These are phyloP conservation scores for Globisporangium echinulatum DNA, from an alignment of 352 stramenopile genomes.

Conservation along the genomic window DNA sequence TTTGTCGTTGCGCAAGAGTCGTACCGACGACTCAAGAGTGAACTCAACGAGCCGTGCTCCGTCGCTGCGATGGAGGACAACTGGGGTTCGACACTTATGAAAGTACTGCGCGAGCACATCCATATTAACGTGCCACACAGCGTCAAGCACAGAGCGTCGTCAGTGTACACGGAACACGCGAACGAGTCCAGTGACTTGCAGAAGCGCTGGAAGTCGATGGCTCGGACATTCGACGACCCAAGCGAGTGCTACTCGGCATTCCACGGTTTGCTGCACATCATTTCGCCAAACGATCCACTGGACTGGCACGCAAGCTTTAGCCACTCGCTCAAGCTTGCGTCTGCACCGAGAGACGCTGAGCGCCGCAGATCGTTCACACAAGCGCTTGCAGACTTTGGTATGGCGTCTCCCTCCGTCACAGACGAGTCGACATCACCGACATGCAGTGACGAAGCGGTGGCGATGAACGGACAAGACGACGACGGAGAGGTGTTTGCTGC, in stretches of 20 bases:
- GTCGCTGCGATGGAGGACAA: slow-evolving; percentile 1
- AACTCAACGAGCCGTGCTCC: not conserved
- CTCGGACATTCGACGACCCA: not conserved
- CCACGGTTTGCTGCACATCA: slow-evolving; percentile 8
- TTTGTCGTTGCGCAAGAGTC: slow-evolving; percentile 4
- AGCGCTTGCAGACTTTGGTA: not conserved
- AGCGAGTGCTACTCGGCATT: slow-evolving; percentile 9
- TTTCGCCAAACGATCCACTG: slow-evolving; percentile 8
- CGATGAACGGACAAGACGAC: no score
- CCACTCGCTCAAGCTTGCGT: not conserved
- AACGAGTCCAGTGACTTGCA: not conserved
- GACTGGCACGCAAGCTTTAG: slow-evolving; percentile 11
- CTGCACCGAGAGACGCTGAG: not conserved
- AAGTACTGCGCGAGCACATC: not conserved
- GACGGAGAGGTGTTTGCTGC: no score
- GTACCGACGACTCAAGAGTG: slow-evolving; percentile 3
- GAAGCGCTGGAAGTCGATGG: not conserved
- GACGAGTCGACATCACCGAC: not conserved
- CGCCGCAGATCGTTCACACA: not conserved
- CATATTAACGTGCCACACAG: no score
- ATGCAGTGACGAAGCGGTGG: not conserved
- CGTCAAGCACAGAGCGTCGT: not conserved
- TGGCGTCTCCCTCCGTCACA: no score
- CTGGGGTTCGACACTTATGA: not conserved
- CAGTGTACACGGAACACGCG: not conserved